Base-by-base conservation (phyloP, 1,139 yeast species). In the Yamadazyma buinensis region DNA sequence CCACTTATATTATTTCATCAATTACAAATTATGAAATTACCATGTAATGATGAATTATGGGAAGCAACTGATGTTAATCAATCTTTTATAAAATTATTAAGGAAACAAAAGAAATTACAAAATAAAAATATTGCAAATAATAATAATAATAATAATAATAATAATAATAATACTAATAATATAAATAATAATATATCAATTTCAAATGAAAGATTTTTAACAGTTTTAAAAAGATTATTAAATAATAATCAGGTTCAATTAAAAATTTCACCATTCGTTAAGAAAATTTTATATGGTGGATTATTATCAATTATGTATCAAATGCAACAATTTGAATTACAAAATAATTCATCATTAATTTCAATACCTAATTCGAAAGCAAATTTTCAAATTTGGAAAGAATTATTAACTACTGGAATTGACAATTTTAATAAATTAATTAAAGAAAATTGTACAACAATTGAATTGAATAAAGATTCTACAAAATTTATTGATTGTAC, bases 31-130 rank as follows among this genome's bases (percentile, higher is more conserved):
- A 68, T 84, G 28, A 64, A 61, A 26, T 60, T 86, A 49, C 96
- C 95, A 0, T 86, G 95, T 51, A 82, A 82, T 38, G 78, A 72
- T 24, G 61, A 49, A 21, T 49, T 84, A 29, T 86, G 96, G 96
- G 90, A 84, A 34, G 69, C 66, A 1, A 41, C 41, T 9, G 69
- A 64, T 29, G 56, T 67, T 2, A 59, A 60, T 38, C 71, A 68
- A 2, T 66, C 72, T 1, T 68, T 68, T 44, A 54, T 51, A 28
- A 64, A 63, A 38, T 51, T 67, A 12, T 66, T 67, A 15, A 67
- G 60, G 41, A 54, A 63, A 19, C 73, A 65, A 41, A 57, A 52
- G 35, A 63, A 60, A 38, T 34, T 65, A 4, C 35, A 41, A n/a
- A 25, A 28, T 17, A 41, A 36, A 17, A 44, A 46, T 15, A 35